Evolutionary conservation across 164 flowering plant species (phyloP), one percentile per base, ranked within the genome.

Genomic region (Sextonia rubra): DNA sequence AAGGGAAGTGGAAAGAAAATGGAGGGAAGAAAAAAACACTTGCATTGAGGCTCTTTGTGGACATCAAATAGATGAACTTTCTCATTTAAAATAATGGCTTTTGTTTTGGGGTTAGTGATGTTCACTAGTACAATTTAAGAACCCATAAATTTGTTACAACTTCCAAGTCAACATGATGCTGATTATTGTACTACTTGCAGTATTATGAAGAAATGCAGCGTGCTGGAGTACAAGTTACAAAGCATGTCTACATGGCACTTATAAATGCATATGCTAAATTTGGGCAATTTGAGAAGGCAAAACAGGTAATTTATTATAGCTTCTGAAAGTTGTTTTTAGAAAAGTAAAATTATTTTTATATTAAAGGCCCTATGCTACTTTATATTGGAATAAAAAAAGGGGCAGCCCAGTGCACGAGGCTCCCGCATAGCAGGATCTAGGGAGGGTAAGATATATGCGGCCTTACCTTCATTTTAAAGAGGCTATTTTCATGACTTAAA

Each of bases 271-370:
- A 94, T 85, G 87, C 87, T 61, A 60, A 85, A 71, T 86, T 83
- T 82, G 94, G 97, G 68, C 85, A 82, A 63, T 85, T 89, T 78
- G 92, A 92, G 70, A 86, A 91, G 79, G 97, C 98, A 78, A 92
- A 89, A 82, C 83, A 90, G 98, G 98, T 93, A 80, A n/a, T 52
- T 1, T 52, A 52, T 52, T 20, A 52, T 12, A 15, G 58, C n/a
- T 52, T 17, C n/a, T 52, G 58, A 52, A 52, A 5, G 58, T 52
- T 52, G 3, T 52, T 15, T 20, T 15, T 52, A 47, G 17, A 17
- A 52, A 52, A 20, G n/a, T 52, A 52, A 52, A 15, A 20, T 37
- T 3, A 20, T 52, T 14, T 17, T 15, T 52, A 52, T 2, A 52
- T 32, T 32, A 6, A 52, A 3, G 58, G 58, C 58, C 58, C 2